phyloP scores from a whole-genome alignment of 306 rosid species.

The Fragaria vesca region DNA sequence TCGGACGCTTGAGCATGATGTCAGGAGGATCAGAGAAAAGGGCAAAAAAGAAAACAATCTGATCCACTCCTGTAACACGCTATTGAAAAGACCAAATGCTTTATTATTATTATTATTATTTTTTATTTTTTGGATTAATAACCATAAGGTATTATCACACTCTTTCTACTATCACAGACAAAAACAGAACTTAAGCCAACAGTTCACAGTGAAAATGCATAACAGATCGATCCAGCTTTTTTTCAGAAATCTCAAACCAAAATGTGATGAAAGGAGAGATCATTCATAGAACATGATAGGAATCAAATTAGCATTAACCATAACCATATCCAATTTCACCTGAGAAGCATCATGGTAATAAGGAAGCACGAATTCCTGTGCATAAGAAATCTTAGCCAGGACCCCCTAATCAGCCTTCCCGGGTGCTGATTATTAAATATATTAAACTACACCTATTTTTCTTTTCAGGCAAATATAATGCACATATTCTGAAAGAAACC shows the following conservation, averaged over 20 bases:
- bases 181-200: background rate
- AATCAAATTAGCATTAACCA: slow-evolving; percentile 30
- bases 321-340: slow-evolving; percentile 38
- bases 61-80: background rate
- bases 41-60: background rate
- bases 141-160: background rate
- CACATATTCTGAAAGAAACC: slow-evolving; percentile 31
- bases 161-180: background rate
- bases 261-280: slow-evolving; percentile 3
- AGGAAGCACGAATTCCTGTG: slow-evolving; percentile 49
- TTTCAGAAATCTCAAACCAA: background rate
- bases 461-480: slow-evolving; percentile 22
- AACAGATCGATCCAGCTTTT: background rate
- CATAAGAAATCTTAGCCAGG: slow-evolving; percentile 34
- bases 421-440: slow-evolving; percentile 44
- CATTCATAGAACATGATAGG: slow-evolving; percentile 8
- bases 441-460: slow-evolving; percentile 26
- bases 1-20: background rate
- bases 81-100: background rate
- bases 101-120: too few species aligned
- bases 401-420: slow-evolving; percentile 65
- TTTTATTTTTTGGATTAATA: background rate
- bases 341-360: slow-evolving; percentile 60
- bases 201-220: background rate
- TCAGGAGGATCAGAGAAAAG: background rate